Percentiles rank a stretch among this genome's conserved stretches.
phyloP scores from a whole-genome alignment of 805 yeast genomes.

The Candida schatavii region DNA sequence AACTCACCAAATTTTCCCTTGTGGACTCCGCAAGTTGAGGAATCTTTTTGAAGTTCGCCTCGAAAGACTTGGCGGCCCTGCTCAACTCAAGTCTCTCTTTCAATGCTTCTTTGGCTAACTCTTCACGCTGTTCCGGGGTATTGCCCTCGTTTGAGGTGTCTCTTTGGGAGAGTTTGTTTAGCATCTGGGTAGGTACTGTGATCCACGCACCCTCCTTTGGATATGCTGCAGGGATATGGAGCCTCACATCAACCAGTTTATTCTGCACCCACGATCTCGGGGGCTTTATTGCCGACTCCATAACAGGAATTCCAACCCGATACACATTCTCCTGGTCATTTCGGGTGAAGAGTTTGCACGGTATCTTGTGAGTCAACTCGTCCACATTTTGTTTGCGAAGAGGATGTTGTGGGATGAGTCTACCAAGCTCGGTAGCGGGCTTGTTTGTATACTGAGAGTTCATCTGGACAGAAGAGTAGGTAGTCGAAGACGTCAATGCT shows the following conservation, averaged over 20 bases:
- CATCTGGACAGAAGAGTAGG: no score
- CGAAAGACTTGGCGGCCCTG: slow-evolving; percentile 23
- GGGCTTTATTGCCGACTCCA: background rate
- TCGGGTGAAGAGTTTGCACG: slow-evolving; percentile 26
- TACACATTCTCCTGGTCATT: slow-evolving; percentile 24
- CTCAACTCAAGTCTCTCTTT: slow-evolving; percentile 16
- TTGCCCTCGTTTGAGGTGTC: background rate
- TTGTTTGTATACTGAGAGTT: no score
- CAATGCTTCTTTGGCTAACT: slow-evolving; percentile 11
- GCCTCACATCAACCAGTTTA: slow-evolving; percentile 25
- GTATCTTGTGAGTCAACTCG: slow-evolving; percentile 26
- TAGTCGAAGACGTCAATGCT: background rate
- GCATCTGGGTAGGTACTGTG: slow-evolving; percentile 25
- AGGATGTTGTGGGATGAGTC: background rate
- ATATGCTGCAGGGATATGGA: slow-evolving; percentile 31
- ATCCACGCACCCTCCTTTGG: slow-evolving; percentile 25
- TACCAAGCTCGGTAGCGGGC: background rate
- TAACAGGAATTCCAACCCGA: slow-evolving; percentile 31
- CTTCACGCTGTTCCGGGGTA: slow-evolving; percentile 14
- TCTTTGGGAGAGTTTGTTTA: slow-evolving; percentile 16
- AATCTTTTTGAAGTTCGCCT: slow-evolving; percentile 20
- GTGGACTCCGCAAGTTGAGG: background rate
- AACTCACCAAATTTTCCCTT: slow-evolving; percentile 24
- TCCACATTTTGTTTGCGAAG: slow-evolving; percentile 19
- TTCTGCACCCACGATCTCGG: slow-evolving; percentile 31